Evolutionary conservation across 2,329 filamentous ascomycete genomes (phyloP), one percentile per base, ranked within the genome.

Genomic region (Amesomyces nigricolor): DNA sequence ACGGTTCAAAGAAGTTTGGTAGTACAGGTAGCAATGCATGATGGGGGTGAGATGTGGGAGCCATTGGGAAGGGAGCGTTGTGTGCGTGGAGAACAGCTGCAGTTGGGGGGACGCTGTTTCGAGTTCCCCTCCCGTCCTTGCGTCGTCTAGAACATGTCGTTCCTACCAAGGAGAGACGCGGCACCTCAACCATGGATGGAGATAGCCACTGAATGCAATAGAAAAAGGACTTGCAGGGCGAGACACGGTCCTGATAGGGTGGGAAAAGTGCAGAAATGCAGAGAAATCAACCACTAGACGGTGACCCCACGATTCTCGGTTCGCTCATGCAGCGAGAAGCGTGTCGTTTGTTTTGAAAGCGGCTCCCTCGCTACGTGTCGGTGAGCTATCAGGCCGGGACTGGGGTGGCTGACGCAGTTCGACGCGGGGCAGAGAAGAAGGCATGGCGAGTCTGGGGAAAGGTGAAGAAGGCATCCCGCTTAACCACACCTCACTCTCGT

Each of bases 21-120:
- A 53, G 56, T 57, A 64, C 62, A 61, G 63, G 61, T 62, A 63
- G 53, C 62, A 65, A 64, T 64, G 62, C 63, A 65, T 62, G 49
- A 61, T 17, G 42, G 38, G 32, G 39, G 47, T 54, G 57, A 60
- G 53, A 58, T 53, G 53, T 4, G 47, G 53, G 47, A 50, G 49
- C 55, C 45, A 57, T 43, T 58, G 55, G 52, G 32, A 30, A 45
- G 59, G 40, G 44, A 32, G 11, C 17, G 32, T 13, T 9, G 37
- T 9, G 42, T 44, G 56, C 51, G 56, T 61, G 59, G 62, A 58
- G 59, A 61, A 57, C 9, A 53, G 47, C 51, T 43, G 53, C 44
- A 57, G 14, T 47, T 45, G 40, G 46, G 16, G 22, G 2, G 29
- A 13, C 42, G 30, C 37, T 32, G 30, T 40, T 17, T 17, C 32